Evolutionary conservation across 2,329 filamentous ascomycete genomes (phyloP), one percentile per base, ranked within the genome.

Genomic region (Arthrobotrys conoides): DNA sequence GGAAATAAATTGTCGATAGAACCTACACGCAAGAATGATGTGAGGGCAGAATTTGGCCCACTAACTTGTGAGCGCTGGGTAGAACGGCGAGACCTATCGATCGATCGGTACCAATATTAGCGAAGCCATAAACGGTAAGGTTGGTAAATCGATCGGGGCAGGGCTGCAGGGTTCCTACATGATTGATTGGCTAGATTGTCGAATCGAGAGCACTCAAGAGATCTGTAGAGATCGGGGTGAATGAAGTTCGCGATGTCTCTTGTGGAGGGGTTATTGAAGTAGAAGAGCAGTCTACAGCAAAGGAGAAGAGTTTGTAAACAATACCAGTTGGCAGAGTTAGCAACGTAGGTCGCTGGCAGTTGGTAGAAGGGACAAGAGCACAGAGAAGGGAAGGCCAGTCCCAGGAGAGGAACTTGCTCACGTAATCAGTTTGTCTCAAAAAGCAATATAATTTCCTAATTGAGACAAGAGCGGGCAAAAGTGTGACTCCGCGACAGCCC

Each of bases 31-130:
- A 82, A 67, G 49, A 82, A 82, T 44, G 81, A 81, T 22, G 80
- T 82, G 55, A 82, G 75, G 36, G 81, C 81, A 53, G 81, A 82
- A 69, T 82, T 82, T 5, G 75, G 75, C n/a, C 75, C 75, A 8
- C 75, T 69, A 24, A 78, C 68, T 24, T 49, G 14, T 41, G 72
- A 71, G 48, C 18, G 36, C 18, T 10, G 4, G n/a, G 46, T 14
- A 38, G 71, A 57, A 59, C 63, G 55, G 27, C 75, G 68, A 20
- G 61, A 67, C 68, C 68, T 72, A 14, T 59, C 20, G 6, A 14
- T 59, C 20, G 6, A 22, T 14, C 12, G 10, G 14, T 22, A 49
- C 24, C 46, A 30, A 51, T 22, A 24, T 63, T 63, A 41, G 57
- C 33, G 33, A 63, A 46, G 14, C 38, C 20, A 33, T 38, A 63